Evolutionary conservation across 225 moss, liverwort and hornwort species (phyloP).

Genomic region (Polytrichum commune): DNA sequence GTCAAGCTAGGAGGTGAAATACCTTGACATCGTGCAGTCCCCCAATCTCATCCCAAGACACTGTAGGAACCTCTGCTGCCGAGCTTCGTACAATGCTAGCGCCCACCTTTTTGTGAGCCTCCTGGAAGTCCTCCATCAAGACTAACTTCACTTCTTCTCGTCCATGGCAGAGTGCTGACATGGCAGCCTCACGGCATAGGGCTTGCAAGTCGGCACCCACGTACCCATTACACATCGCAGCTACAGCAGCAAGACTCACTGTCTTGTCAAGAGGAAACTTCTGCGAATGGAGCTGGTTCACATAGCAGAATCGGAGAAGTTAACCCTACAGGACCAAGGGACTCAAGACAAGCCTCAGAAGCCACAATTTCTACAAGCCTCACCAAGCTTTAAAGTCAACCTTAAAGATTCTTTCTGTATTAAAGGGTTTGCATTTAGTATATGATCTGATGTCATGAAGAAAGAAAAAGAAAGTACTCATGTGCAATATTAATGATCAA

Average conservation of each 20-base stretch:
- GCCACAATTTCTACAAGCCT: too few species aligned
- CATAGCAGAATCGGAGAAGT: conserved; percentile 5
- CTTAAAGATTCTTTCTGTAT: too few species aligned
- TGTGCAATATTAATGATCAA: too few species aligned
- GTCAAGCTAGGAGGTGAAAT: neutral
- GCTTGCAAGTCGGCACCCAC: conserved; percentile 98
- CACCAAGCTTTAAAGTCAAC: too few species aligned
- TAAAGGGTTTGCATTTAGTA: too few species aligned
- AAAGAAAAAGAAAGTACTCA: too few species aligned
- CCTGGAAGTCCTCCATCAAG: conserved; percentile 76
- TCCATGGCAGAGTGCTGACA: conserved; percentile 62
- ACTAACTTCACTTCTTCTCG: conserved; percentile 48
- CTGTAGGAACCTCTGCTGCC: conserved; percentile 78
- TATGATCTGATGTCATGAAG: too few species aligned
- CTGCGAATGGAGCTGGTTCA: conserved; percentile 72
- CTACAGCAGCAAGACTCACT: conserved; percentile 67
- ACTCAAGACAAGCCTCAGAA: too few species aligned
- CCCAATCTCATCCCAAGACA: conserved; percentile 92
- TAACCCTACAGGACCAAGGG: too few species aligned
- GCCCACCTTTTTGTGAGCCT: conserved; percentile 75
- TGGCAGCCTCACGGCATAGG: conserved; percentile 88
- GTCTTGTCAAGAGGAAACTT: conserved; percentile 59
- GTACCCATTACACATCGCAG: conserved; percentile 91
- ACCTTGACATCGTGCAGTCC: conserved; percentile 95
- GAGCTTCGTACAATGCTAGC: conserved; percentile 87